These are phyloP conservation scores for Populus hybrid DNA, from an alignment of 441 rosid species.

Conservation along the genomic window DNA sequence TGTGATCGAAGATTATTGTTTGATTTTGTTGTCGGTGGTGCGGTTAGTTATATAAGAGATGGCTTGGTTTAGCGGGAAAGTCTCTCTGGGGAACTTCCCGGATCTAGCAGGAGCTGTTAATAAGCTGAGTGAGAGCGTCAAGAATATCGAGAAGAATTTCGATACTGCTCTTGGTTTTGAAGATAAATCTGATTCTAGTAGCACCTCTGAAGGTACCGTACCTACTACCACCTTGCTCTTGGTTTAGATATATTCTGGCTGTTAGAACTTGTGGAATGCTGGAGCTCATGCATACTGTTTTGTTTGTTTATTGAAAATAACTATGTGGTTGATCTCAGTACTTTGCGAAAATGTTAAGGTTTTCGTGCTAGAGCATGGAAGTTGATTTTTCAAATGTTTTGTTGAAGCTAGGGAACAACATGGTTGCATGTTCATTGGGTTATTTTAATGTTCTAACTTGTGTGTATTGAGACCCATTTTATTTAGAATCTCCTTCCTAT, in stretches of 20 bases:
- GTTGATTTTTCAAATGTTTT: neutral
- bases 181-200: conserved; percentile 56
- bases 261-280: conserved; percentile 11
- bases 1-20: neutral
- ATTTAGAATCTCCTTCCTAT: neutral
- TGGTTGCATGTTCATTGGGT: neutral
- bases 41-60: conserved; percentile 24
- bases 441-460: neutral
- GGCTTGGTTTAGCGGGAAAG: conserved; percentile 99
- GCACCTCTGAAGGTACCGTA: conserved; percentile 42
- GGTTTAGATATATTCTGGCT: neutral
- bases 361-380: neutral
- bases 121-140: conserved; percentile 96
- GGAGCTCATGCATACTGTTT: neutral
- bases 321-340: neutral
- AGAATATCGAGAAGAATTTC: conserved; percentile 95
- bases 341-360: neutral
- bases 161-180: conserved; percentile 92
- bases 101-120: conserved; percentile 98
- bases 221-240: conserved; percentile 2
- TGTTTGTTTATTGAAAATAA: neutral
- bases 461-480: neutral
- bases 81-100: conserved; percentile 78
- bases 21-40: neutral
- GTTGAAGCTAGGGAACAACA: neutral